Conservation (phyloP, 2,329 filamentous ascomycete species). For the Annulohypoxylon truncatum region DNA sequence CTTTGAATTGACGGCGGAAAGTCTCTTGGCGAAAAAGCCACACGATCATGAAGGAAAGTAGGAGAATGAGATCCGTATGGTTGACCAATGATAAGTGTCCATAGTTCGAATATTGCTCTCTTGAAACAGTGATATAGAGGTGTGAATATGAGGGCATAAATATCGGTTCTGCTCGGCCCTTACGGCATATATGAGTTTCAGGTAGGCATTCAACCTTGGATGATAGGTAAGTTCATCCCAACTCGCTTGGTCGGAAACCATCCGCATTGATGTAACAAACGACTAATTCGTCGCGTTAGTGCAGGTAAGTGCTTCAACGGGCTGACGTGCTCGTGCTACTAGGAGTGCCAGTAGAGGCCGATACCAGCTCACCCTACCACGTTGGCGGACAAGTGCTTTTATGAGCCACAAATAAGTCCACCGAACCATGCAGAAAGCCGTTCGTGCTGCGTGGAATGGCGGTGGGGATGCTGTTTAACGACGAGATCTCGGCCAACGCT, state of each 20-base stretch:
- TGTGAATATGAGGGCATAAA: neutral
- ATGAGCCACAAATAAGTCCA: slow-evolving; percentile 40
- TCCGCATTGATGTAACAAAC: slow-evolving; percentile 14
- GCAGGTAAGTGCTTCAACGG: slow-evolving; percentile 24
- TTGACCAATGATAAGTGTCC: neutral
- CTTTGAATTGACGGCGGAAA: neutral
- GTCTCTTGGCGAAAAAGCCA: slow-evolving; percentile 11
- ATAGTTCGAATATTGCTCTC: neutral
- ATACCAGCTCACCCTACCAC: slow-evolving; percentile 31
- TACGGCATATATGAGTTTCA: neutral
- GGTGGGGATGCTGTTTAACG: slow-evolving; percentile 39
- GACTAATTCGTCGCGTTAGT: slow-evolving; percentile 32
- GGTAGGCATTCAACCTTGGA: slow-evolving; percentile 8
- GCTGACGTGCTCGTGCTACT: slow-evolving; percentile 29
- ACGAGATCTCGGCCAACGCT: slow-evolving; percentile 30
- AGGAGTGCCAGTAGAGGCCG: slow-evolving; percentile 22
- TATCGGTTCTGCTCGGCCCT: neutral
- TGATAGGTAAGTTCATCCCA: slow-evolving; percentile 13
- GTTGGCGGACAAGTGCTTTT: slow-evolving; percentile 40
- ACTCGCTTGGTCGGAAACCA: slow-evolving; percentile 19
- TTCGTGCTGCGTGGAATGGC: slow-evolving; percentile 44
- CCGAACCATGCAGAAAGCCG: slow-evolving; percentile 45
- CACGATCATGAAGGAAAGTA: neutral
- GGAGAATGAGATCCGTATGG: neutral
- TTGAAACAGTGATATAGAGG: neutral